These are phyloP conservation scores for Cercospora sojina DNA, from an alignment of 2,329 filamentous ascomycete species.

Conservation along the genomic window DNA sequence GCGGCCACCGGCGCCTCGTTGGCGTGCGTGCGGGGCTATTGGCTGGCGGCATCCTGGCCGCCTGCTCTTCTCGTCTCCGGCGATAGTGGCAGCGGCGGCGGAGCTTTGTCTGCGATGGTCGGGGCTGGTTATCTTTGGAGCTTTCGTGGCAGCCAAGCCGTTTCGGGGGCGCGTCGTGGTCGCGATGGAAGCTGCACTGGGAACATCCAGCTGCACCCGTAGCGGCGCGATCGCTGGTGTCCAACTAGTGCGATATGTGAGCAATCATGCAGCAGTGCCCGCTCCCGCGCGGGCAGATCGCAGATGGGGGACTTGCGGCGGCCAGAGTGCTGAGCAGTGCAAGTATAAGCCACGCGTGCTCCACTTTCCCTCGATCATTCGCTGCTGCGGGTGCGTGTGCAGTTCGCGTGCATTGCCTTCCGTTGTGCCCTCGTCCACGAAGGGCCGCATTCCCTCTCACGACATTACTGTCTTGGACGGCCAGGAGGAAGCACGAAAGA, in stretches of 20 bases:
- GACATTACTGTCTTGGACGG: slow-evolving; percentile 1
- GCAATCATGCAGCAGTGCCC: slow-evolving; percentile 25
- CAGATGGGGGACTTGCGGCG: slow-evolving; percentile 15
- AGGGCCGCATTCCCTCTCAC: slow-evolving; percentile 5
- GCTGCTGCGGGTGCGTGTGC: slow-evolving; percentile 20
- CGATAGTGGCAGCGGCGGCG: slow-evolving; percentile 17
- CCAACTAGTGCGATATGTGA: slow-evolving; percentile 26
- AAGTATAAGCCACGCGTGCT: slow-evolving; percentile 21
- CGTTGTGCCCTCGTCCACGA: slow-evolving; percentile 11
- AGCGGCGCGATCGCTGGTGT: slow-evolving; percentile 21
- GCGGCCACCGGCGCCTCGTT: slow-evolving; percentile 14
- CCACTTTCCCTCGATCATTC: slow-evolving; percentile 17
- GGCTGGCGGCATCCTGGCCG: slow-evolving; percentile 16
- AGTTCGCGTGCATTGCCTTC: slow-evolving; percentile 20
- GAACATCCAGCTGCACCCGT: neutral
- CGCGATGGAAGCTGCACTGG: slow-evolving; percentile 12
- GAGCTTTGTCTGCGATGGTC: slow-evolving; percentile 25
- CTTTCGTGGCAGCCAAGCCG: slow-evolving; percentile 13
- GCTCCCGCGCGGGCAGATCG: slow-evolving; percentile 24
- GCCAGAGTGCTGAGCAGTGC: slow-evolving; percentile 8
- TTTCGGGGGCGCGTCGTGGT: slow-evolving; percentile 13
- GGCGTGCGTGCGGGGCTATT: slow-evolving; percentile 18
- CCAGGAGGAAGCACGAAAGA: neutral
- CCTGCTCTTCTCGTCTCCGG: slow-evolving; percentile 15
- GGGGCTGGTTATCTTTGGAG: slow-evolving; percentile 15